These are phyloP conservation scores for Pholiota molesta DNA, from an alignment of 768 basidiomycete species.

Conservation along the genomic window DNA sequence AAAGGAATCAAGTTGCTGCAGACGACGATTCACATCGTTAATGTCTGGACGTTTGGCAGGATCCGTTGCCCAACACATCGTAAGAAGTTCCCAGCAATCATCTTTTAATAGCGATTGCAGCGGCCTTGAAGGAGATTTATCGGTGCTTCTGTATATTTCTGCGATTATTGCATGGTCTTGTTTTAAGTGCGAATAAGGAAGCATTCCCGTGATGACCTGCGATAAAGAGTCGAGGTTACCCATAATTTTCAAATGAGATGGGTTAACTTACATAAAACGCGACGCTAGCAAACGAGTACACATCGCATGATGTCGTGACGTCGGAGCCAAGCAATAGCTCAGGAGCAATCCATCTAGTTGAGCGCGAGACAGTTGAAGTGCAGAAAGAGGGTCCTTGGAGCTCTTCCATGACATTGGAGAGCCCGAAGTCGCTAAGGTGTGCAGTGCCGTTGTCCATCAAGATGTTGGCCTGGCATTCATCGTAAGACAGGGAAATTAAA, in stretches of 20 bases:
- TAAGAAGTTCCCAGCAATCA: not conserved
- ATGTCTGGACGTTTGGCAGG: not conserved
- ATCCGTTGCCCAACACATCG: not conserved
- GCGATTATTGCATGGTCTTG: not conserved
- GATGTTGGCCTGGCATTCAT: constrained; percentile 32
- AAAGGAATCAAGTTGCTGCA: too few relatives aligned
- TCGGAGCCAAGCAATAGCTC: constrained; percentile 26
- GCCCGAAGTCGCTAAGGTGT: constrained; percentile 39
- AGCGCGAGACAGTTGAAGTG: constrained; percentile 31
- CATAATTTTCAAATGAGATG: not conserved
- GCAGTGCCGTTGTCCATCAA: constrained; percentile 35
- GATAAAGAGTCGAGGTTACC: not conserved
- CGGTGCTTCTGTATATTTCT: not conserved
- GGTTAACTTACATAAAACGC: constrained; percentile 22
- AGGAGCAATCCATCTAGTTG: constrained; percentile 37
- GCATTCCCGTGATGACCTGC: not conserved
- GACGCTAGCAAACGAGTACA: constrained; percentile 41
- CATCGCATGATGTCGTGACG: constrained; percentile 27
- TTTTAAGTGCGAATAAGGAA: not conserved
- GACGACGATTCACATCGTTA: not conserved
- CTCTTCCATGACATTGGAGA: constrained; percentile 30
- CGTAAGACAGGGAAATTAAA: too few relatives aligned
- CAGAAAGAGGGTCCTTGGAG: constrained; percentile 23
- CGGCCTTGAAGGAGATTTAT: not conserved
- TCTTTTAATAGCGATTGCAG: not conserved